Percentiles rank a stretch among this genome's conserved stretches.
phyloP scores from a whole-genome alignment of 2,329 filamentous ascomycete species.

The Arthrobotrys sphaeroides region DNA sequence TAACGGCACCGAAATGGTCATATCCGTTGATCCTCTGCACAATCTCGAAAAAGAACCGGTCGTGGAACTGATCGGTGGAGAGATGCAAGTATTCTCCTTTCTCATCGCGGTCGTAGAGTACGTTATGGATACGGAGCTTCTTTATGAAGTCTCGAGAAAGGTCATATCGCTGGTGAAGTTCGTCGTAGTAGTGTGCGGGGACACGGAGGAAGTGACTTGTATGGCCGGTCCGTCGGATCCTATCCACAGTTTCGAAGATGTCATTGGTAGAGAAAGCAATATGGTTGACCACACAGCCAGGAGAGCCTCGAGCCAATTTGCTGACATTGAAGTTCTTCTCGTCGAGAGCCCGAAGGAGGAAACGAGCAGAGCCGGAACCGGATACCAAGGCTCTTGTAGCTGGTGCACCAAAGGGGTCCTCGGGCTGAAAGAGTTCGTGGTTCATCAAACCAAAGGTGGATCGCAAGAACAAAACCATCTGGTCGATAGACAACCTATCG shows the following conservation, averaged over 20 bases:
- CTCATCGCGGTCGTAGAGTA: conserved; percentile 55
- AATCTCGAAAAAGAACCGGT: conserved; percentile 55
- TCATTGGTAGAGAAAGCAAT: conserved; percentile 53
- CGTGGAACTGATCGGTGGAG: conserved; percentile 54
- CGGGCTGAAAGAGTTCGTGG: conserved; percentile 51
- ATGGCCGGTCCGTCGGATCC: conserved; percentile 47
- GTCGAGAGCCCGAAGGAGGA: conserved; percentile 51
- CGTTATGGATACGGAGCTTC: conserved; percentile 48
- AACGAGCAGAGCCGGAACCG: conserved; percentile 38
- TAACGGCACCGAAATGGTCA: conserved; percentile 54
- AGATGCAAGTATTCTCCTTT: conserved; percentile 54
- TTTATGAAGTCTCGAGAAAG: conserved; percentile 53
- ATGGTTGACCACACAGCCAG: conserved; percentile 53
- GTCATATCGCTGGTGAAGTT: conserved; percentile 53
- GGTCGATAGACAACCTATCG: conserved; percentile 51
- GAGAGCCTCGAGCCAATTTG: conserved; percentile 46
- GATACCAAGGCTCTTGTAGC: conserved; percentile 54
- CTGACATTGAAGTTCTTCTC: conserved; percentile 53
- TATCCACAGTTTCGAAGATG: conserved; percentile 54
- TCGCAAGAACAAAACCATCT: conserved; percentile 53
- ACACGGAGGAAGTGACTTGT: conserved; percentile 54
- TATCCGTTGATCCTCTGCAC: conserved; percentile 54
- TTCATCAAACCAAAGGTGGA: conserved; percentile 51
- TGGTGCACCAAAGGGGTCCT: conserved; percentile 53
- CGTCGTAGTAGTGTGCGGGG: conserved; percentile 54